A percentile compares a stretch with the other conserved stretches of the same genome.
Evolutionary conservation across 768 basidiomycete species (phyloP).

Genomic region (Rhodotorula toruloides): DNA sequence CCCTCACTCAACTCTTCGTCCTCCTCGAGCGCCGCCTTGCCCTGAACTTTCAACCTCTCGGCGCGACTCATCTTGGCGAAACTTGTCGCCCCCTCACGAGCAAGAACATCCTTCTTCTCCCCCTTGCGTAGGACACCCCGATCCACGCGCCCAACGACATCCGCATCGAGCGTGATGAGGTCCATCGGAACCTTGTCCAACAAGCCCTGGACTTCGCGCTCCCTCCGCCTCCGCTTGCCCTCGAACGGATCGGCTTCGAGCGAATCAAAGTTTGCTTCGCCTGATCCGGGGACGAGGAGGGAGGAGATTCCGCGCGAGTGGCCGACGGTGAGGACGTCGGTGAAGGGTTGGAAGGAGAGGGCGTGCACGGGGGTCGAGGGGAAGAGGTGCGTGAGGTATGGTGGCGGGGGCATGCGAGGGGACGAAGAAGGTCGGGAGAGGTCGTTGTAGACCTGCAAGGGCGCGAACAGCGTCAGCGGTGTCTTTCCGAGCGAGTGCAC

Average conservation of each 20-base stretch:
- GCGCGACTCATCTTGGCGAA: slow-evolving; percentile 71
- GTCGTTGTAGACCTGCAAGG: slow-evolving; percentile 60
- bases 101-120: too few relatives aligned
- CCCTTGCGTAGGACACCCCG: neutral
- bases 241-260: slow-evolving; percentile 93
- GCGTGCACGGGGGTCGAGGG: slow-evolving; percentile 70
- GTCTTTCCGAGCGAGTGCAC: too few relatives aligned
- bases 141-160: slow-evolving; percentile 46
- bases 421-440: slow-evolving; percentile 19
- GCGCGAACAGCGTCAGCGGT: too few relatives aligned
- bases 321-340: slow-evolving; percentile 72
- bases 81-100: slow-evolving; percentile 51
- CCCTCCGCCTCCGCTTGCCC: slow-evolving; percentile 68
- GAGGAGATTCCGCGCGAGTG: slow-evolving; percentile 73
- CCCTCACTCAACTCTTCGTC: slow-evolving; percentile 46
- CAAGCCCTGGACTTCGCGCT: slow-evolving; percentile 82
- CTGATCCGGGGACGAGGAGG: slow-evolving; percentile 82
- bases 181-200: slow-evolving; percentile 95
- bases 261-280: slow-evolving; percentile 92
- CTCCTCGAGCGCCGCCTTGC: slow-evolving; percentile 47
- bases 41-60: slow-evolving; percentile 57
- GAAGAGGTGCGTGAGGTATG: slow-evolving; percentile 83
- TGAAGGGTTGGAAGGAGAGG: slow-evolving; percentile 80
- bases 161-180: slow-evolving; percentile 63
- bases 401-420: slow-evolving; percentile 35